phyloP scores from a whole-genome alignment of 345 rosid species.

The Eucalyptus pumila region DNA sequence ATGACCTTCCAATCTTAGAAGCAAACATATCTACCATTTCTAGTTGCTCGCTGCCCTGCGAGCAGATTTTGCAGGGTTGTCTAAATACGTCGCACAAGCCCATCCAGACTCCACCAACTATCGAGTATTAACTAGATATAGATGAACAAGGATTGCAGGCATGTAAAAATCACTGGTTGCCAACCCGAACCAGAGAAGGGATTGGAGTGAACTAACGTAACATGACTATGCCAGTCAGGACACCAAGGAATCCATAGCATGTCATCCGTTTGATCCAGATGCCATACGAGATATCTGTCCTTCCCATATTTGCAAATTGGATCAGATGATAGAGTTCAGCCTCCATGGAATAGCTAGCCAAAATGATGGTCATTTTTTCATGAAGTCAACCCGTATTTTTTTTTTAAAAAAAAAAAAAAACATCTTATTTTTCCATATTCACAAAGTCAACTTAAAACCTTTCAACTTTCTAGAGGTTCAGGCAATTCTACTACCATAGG shows the following conservation, averaged over 20 bases:
- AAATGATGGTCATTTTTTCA: not conserved
- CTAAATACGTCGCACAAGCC: not conserved
- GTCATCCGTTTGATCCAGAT: not conserved
- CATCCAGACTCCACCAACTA: not conserved
- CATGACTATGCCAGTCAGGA: not conserved
- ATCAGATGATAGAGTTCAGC: not conserved
- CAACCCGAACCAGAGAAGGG: not conserved
- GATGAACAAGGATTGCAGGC: not conserved
- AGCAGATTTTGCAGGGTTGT: not conserved
- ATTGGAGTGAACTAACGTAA: not conserved
- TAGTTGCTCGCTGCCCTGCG: not conserved
- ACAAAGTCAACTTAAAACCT: not conserved
- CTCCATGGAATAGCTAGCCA: not conserved
- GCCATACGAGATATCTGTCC: not conserved
- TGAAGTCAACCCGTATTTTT: not conserved
- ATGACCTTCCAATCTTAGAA: not conserved
- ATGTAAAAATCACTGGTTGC: not conserved
- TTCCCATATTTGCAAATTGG: not conserved
- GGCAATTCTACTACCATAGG: not conserved
- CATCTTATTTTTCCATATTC: not conserved
- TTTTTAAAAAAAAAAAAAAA: too few relatives aligned
- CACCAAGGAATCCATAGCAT: not conserved
- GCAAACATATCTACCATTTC: not conserved
- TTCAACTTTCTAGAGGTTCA: not conserved
- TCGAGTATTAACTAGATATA: not conserved